A percentile compares a stretch with the other conserved stretches of the same genome.
phyloP scores from a whole-genome alignment of 176 grass and related monocot species.

The Triticum urartu region DNA sequence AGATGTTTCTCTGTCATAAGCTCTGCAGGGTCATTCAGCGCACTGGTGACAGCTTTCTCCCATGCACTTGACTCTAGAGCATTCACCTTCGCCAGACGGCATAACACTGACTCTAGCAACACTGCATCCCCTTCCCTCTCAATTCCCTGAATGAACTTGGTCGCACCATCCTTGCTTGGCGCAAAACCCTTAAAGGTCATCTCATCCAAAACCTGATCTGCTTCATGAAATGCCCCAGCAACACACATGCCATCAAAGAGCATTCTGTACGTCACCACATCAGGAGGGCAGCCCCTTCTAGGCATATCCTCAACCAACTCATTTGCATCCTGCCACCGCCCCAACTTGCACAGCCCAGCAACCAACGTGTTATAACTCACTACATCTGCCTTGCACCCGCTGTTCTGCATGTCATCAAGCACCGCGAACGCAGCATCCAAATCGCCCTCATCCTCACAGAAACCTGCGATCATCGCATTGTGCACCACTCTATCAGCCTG shows the following conservation, averaged over 20 bases:
- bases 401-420: constrained; percentile 59
- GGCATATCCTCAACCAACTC: constrained; percentile 70
- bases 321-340: constrained; percentile 41
- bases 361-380: constrained; percentile 65
- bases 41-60: constrained; percentile 34
- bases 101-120: constrained; percentile 28
- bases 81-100: background rate
- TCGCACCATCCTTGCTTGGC: constrained; percentile 35
- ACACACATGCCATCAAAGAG: constrained; percentile 60
- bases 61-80: constrained; percentile 43
- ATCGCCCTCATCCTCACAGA: constrained; percentile 56
- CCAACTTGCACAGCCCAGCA: constrained; percentile 45
- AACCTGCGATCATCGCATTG: constrained; percentile 64
- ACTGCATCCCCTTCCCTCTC: constrained; percentile 33
- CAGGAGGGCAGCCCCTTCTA: constrained; percentile 43
- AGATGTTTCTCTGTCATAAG: constrained; percentile 9
- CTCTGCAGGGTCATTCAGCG: background rate
- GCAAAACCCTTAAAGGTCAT: constrained; percentile 65
- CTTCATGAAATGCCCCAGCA: constrained; percentile 44
- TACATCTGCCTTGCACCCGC: constrained; percentile 39
- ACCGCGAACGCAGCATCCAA: constrained; percentile 43
- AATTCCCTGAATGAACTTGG: constrained; percentile 49
- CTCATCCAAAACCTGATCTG: constrained; percentile 47
- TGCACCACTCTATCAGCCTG: constrained; percentile 39
- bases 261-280: constrained; percentile 59